Percentiles rank a stretch among this genome's conserved stretches.
These are phyloP conservation scores for Vaccinium corymbosum DNA, from an alignment of 148 eudicot species.

Conservation along the genomic window DNA sequence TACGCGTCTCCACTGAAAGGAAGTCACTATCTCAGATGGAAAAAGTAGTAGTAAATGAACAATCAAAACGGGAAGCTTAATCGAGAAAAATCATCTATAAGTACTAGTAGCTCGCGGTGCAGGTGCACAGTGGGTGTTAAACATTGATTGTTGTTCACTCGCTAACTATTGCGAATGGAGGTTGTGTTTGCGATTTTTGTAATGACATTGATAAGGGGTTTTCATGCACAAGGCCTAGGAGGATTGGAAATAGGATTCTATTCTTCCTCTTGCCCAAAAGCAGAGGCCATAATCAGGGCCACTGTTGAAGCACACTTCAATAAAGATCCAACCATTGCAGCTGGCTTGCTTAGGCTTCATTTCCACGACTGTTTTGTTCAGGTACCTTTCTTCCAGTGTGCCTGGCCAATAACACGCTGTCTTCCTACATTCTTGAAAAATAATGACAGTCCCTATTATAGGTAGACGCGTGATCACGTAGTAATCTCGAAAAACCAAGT, in stretches of 20 bases:
- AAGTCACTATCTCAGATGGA: not conserved
- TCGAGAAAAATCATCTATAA: constrained; percentile 4
- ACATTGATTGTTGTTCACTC: not conserved
- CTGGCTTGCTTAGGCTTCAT: constrained; percentile 64
- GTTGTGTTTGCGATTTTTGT: constrained; percentile 5
- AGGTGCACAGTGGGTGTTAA: not conserved
- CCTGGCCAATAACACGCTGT: not conserved
- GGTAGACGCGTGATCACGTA: not conserved
- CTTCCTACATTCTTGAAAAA: not conserved
- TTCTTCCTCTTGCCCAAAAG: constrained; percentile 49
- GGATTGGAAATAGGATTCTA: constrained; percentile 39
- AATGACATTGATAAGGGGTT: constrained; percentile 4
- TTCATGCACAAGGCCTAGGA: constrained; percentile 33
- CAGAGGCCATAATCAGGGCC: constrained; percentile 48
- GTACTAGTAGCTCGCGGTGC: not conserved
- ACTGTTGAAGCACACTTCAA: constrained; percentile 45
- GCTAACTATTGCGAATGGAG: constrained; percentile 14
- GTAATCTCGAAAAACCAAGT: not conserved
- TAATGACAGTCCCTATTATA: not conserved
- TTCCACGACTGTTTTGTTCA: constrained; percentile 82
- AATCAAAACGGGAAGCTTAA: not conserved
- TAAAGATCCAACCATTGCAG: constrained; percentile 55
- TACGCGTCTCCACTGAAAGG: constrained; percentile 7
- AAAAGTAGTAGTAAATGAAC: not conserved
- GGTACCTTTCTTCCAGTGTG: constrained; percentile 22